Evolutionary conservation across 2,329 filamentous ascomycete genomes (phyloP).

Genomic region (Alternaria metachromatica): DNA sequence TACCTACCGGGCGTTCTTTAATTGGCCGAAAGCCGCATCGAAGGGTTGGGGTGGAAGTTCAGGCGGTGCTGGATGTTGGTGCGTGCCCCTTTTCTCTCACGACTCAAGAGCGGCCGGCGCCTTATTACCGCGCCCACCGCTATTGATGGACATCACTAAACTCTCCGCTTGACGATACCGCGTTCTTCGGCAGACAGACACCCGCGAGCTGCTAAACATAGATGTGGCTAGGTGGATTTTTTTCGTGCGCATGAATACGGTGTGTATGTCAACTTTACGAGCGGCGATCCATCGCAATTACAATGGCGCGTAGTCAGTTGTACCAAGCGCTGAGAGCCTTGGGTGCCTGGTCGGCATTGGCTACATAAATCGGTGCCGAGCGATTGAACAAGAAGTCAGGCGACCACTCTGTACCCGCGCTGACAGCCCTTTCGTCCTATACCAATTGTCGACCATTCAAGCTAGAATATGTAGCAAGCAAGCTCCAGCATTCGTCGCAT

Average conservation of each 20-base stretch:
- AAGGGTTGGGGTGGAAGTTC: slow-evolving; percentile 12
- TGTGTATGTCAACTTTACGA: neutral
- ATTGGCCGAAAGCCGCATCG: slow-evolving; percentile 26
- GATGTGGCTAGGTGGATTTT: neutral
- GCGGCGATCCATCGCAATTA: neutral
- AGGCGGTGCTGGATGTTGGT: slow-evolving; percentile 11
- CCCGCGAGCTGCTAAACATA: neutral
- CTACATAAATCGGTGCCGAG: neutral
- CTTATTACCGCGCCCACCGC: slow-evolving; percentile 8
- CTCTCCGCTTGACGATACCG: slow-evolving; percentile 2
- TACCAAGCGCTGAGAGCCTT: slow-evolving; percentile 10
- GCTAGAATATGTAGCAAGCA: neutral
- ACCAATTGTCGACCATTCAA: neutral
- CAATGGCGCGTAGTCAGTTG: neutral
- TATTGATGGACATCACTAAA: slow-evolving; percentile 12
- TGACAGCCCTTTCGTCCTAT: neutral
- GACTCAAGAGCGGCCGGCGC: slow-evolving; percentile 12
- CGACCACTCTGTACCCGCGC: neutral
- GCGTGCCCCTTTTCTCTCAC: slow-evolving; percentile 16
- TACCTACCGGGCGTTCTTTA: slow-evolving; percentile 13
- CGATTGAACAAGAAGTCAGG: neutral
- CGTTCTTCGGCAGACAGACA: neutral
- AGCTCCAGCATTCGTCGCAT: neutral
- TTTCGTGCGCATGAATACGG: neutral
- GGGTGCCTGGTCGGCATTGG: slow-evolving; percentile 8